These are phyloP conservation scores for Cutaneotrichosporon spelunceum DNA, from an alignment of 1,284 basidiomycete species.

Conservation along the genomic window DNA sequence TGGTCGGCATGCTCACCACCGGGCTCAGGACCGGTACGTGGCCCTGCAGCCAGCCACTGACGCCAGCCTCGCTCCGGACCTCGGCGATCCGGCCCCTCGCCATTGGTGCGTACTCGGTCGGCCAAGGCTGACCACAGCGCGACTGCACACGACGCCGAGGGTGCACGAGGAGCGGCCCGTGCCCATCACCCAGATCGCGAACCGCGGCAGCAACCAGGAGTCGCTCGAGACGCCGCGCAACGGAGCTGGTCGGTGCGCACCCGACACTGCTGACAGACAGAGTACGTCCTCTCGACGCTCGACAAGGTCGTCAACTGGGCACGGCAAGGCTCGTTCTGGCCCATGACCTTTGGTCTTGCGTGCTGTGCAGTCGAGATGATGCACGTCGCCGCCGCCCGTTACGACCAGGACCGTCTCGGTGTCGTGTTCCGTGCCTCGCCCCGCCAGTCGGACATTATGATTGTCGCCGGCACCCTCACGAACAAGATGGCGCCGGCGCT, in stretches of 20 bases:
- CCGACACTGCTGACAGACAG: slow-evolving; percentile 52
- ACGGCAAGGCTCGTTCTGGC: slow-evolving; percentile 97
- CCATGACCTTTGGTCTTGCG: slow-evolving; percentile 97
- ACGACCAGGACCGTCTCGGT: slow-evolving; percentile 97
- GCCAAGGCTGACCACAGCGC: slow-evolving; percentile 9
- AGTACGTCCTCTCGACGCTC: slow-evolving; percentile 92
- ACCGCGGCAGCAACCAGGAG: slow-evolving; percentile 73
- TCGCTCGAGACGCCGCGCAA: slow-evolving; percentile 85
- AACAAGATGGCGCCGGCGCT: slow-evolving; percentile 99
- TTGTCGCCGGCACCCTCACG: slow-evolving; percentile 96
- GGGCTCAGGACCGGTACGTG: slow-evolving; percentile 38
- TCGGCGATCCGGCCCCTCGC: slow-evolving; percentile 41
- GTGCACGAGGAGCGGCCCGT: slow-evolving; percentile 42
- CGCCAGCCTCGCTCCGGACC: slow-evolving; percentile 20
- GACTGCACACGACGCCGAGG: slow-evolving; percentile 35
- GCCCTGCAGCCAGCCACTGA: background rate
- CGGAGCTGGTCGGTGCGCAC: slow-evolving; percentile 67
- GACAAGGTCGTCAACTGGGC: slow-evolving; percentile 99
- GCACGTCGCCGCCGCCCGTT: slow-evolving; percentile 86
- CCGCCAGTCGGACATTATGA: slow-evolving; percentile 98
- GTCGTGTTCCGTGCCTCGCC: slow-evolving; percentile 98
- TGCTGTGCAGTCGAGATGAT: slow-evolving; percentile 99
- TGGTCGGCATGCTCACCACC: slow-evolving; percentile 35
- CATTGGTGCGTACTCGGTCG: slow-evolving; percentile 6
- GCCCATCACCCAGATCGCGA: slow-evolving; percentile 57